Percentiles rank a stretch among this genome's conserved stretches.
These are phyloP conservation scores for Rhynchospora pubera DNA, from an alignment of 176 grass and related monocot genomes.

Conservation along the genomic window DNA sequence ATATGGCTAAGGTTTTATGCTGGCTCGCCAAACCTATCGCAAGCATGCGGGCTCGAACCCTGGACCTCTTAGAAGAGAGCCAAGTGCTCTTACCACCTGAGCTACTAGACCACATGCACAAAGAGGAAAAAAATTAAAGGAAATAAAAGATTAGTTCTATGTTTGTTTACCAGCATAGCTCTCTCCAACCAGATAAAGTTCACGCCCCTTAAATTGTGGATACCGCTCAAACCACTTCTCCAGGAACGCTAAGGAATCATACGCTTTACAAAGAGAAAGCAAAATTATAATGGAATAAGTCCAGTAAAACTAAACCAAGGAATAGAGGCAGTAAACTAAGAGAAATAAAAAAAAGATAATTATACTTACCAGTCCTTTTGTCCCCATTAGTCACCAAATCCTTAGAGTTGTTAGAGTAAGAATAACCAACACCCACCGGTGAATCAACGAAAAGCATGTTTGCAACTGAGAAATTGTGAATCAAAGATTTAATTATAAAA, in stretches of 20 bases:
- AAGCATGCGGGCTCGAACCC: no score
- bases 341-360: slow-evolving; percentile 3
- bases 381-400: slow-evolving; percentile 72
- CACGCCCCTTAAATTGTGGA: slow-evolving; percentile 76
- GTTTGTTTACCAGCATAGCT: slow-evolving; percentile 72
- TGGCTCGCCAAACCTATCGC: no score
- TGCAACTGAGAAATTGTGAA: slow-evolving; percentile 50
- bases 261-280: slow-evolving; percentile 39
- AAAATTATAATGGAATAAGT: slow-evolving; percentile 24
- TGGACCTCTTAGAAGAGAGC: no score
- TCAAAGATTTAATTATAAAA: slow-evolving; percentile 17
- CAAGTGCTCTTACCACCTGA: no score
- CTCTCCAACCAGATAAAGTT: slow-evolving; percentile 89
- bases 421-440: slow-evolving; percentile 93
- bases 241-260: slow-evolving; percentile 70
- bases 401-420: slow-evolving; percentile 80
- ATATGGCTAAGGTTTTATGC: no score
- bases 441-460: slow-evolving; percentile 96
- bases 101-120: no score
- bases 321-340: not conserved
- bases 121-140: no score
- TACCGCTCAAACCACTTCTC: slow-evolving; percentile 87
- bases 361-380: slow-evolving; percentile 58
- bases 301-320: not conserved
- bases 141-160: slow-evolving; percentile 8